Conservation (phyloP, 2,329 filamentous ascomycete species). For the Hawksworthiomyces lignivorus region DNA sequence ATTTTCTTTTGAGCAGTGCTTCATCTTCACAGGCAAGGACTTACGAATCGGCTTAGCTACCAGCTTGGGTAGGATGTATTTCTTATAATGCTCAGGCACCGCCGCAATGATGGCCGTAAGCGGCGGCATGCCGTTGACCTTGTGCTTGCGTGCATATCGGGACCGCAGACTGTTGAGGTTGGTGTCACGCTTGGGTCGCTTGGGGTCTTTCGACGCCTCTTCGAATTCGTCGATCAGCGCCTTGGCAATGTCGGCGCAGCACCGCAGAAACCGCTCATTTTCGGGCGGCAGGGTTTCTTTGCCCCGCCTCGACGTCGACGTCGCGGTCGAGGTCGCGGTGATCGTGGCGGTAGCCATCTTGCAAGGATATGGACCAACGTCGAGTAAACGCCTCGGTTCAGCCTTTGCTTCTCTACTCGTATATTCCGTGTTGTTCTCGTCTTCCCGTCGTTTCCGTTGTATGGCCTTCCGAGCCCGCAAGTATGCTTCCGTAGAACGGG, state of each 20-base stretch:
- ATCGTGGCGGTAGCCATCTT: conserved; percentile 29
- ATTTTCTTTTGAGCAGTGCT: no score
- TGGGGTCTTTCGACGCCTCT: conserved; percentile 67
- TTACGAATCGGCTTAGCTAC: conserved; percentile 92
- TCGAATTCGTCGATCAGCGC: conserved; percentile 83
- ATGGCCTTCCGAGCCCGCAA: no score
- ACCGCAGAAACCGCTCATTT: conserved; percentile 88
- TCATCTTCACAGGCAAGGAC: conserved; percentile 19
- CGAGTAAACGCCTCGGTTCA: background rate
- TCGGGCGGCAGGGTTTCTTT: conserved; percentile 71
- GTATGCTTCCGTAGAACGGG: conserved; percentile 1
- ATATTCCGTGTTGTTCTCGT: background rate
- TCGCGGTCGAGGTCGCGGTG: conserved; percentile 44
- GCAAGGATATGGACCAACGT: no score
- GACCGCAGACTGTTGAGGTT: conserved; percentile 86
- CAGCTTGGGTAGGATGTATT: conserved; percentile 92
- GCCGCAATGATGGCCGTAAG: conserved; percentile 96
- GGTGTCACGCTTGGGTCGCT: conserved; percentile 71
- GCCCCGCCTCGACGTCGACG: conserved; percentile 31
- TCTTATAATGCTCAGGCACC: conserved; percentile 99
- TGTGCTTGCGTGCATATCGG: conserved; percentile 88
- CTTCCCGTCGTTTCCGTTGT: background rate
- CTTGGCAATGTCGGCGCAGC: conserved; percentile 92
- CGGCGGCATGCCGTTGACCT: conserved; percentile 77
- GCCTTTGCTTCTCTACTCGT: background rate